These are phyloP conservation scores for Penicillium fimorum DNA, from an alignment of 495 filamentous ascomycete genomes.

Conservation along the genomic window DNA sequence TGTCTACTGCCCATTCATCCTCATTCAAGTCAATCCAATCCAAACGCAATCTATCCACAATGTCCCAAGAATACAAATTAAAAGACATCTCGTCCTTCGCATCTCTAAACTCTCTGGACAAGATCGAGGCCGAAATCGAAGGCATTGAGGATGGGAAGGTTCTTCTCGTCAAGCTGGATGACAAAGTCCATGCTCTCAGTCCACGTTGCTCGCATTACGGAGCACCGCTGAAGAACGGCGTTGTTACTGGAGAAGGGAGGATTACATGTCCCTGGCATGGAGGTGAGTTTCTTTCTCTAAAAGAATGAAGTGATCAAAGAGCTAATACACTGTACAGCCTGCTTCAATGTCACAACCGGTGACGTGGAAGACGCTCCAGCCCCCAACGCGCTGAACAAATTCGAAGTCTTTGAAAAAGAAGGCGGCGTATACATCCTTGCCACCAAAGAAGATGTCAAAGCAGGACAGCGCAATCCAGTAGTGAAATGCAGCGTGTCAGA, in stretches of 20 bases:
- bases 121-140: slow-evolving; percentile 85
- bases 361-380: slow-evolving; percentile 95
- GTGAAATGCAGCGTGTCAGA: slow-evolving; percentile 65
- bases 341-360: slow-evolving; percentile 84
- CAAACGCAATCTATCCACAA: slow-evolving; percentile 24
- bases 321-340: slow-evolving; percentile 55
- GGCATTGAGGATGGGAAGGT: slow-evolving; percentile 84
- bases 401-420: slow-evolving; percentile 74
- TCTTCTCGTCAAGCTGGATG: slow-evolving; percentile 72
- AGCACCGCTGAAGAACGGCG: slow-evolving; percentile 79
- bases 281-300: slow-evolving; percentile 51
- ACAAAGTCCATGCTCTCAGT: slow-evolving; percentile 72
- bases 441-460: slow-evolving; percentile 76
- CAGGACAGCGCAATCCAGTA: slow-evolving; percentile 66
- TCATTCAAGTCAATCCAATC: background rate
- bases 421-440: slow-evolving; percentile 82
- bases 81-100: slow-evolving; percentile 69
- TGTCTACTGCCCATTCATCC: background rate
- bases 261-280: slow-evolving; percentile 96
- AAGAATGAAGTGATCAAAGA: background rate
- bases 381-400: slow-evolving; percentile 75
- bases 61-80: slow-evolving; percentile 79
- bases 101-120: slow-evolving; percentile 72
- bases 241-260: slow-evolving; percentile 76
- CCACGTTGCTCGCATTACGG: slow-evolving; percentile 94